A percentile compares a stretch with the other conserved stretches of the same genome.
phyloP scores from a whole-genome alignment of 805 yeast species.

The Lachancea waltii region DNA sequence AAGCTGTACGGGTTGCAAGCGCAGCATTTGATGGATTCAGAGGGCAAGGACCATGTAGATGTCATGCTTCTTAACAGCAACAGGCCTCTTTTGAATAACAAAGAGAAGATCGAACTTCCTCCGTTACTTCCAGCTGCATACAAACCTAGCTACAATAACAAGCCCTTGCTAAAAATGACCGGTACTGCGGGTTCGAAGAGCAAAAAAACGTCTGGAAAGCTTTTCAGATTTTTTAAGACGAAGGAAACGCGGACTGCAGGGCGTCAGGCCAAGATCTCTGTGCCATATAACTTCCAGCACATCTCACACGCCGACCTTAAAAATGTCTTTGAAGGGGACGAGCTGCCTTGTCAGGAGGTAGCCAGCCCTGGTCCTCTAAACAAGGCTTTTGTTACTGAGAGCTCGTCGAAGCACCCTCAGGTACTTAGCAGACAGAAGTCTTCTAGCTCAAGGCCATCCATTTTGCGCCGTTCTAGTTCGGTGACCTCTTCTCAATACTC shows the following conservation, averaged over 20 bases:
- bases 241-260: conserved; percentile 12
- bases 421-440: conserved; percentile 1
- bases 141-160: conserved; percentile 7
- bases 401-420: background rate
- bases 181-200: background rate
- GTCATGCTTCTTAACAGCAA: conserved; percentile 33
- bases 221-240: conserved; percentile 30
- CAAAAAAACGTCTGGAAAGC: conserved; percentile 18
- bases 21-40: conserved; percentile 25
- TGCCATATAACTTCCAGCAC: conserved; percentile 37
- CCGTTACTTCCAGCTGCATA: conserved; percentile 29
- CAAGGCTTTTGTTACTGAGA: conserved; percentile 13
- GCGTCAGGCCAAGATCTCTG: conserved; percentile 28
- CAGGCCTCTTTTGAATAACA: conserved; percentile 30
- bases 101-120: conserved; percentile 34
- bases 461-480: conserved; percentile 5
- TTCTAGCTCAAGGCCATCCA: conserved; percentile 1
- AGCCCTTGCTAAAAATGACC: conserved; percentile 3
- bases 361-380: conserved; percentile 3
- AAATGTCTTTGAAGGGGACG: conserved; percentile 5
- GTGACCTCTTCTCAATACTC: conserved; percentile 9
- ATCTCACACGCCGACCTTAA: conserved; percentile 35
- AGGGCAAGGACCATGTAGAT: conserved; percentile 25
- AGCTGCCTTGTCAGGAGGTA: conserved; percentile 8
- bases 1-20: conserved; percentile 32